These are phyloP conservation scores for Adansonia grandidieri DNA, from an alignment of 441 rosid genomes.

Conservation along the genomic window DNA sequence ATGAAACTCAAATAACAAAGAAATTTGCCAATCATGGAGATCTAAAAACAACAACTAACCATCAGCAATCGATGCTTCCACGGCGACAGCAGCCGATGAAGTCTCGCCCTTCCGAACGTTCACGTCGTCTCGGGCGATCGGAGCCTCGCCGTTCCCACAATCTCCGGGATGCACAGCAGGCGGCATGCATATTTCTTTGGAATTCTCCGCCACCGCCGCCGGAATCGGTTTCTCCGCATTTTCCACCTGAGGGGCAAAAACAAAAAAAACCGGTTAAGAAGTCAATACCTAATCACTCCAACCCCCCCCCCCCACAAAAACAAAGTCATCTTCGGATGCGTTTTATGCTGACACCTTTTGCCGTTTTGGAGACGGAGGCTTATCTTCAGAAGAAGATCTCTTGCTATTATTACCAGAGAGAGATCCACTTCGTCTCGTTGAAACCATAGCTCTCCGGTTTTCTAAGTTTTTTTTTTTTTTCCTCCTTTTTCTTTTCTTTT, in stretches of 20 bases:
- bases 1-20: background rate
- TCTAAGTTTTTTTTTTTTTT: background rate
- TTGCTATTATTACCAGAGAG: slow-evolving; percentile 62
- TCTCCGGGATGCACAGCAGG: slow-evolving; percentile 56
- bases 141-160: slow-evolving; percentile 52
- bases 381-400: slow-evolving; percentile 71
- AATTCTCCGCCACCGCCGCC: slow-evolving; percentile 54
- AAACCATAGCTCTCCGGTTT: slow-evolving; percentile 67
- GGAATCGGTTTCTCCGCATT: slow-evolving; percentile 59
- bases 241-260: slow-evolving; percentile 49
- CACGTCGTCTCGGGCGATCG: slow-evolving; percentile 47
- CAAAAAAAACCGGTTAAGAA: slow-evolving; percentile 25
- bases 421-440: slow-evolving; percentile 87
- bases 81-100: slow-evolving; percentile 48
- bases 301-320: slow-evolving; percentile 2
- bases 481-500: background rate
- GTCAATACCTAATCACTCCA: slow-evolving; percentile 18
- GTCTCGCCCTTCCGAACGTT: slow-evolving; percentile 60
- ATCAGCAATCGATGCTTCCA: slow-evolving; percentile 57
- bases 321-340: background rate
- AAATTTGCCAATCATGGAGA: background rate
- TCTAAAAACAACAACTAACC: slow-evolving; percentile 41
- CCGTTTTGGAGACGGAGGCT: slow-evolving; percentile 71
- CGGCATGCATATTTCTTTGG: slow-evolving; percentile 58
- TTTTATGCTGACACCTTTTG: slow-evolving; percentile 49